phyloP scores from a whole-genome alignment of 768 basidiomycete genomes.

The Ramaria sp. region DNA sequence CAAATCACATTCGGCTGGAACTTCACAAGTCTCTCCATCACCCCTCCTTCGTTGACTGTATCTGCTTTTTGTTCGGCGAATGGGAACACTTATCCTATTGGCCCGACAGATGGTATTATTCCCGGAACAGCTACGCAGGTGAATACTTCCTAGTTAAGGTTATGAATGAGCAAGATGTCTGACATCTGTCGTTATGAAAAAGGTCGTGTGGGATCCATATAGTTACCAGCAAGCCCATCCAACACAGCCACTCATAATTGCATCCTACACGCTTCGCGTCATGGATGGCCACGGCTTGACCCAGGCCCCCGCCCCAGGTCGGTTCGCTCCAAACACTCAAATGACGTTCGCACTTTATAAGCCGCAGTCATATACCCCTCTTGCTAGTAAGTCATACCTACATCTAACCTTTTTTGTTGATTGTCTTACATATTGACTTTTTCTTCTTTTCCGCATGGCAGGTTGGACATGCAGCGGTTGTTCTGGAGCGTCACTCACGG shows the following conservation, averaged over 20 bases:
- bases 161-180: not conserved
- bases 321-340: conserved; percentile 54
- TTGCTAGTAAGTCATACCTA: conserved; percentile 31
- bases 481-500: conserved; percentile 18
- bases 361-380: conserved; percentile 57
- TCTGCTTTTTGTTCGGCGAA: conserved; percentile 69
- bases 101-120: conserved; percentile 62
- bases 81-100: conserved; percentile 84
- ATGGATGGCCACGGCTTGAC: conserved; percentile 72
- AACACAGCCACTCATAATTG: conserved; percentile 59
- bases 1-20: conserved; percentile 89
- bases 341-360: conserved; percentile 79
- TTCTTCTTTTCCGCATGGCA: not conserved
- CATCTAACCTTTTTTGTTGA: not conserved
- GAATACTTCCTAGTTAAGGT: conserved; percentile 7
- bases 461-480: conserved; percentile 30
- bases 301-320: conserved; percentile 47
- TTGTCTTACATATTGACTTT: not conserved
- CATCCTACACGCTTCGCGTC: conserved; percentile 68
- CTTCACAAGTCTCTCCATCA: conserved; percentile 60
- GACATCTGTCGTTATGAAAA: not conserved
- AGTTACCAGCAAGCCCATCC: conserved; percentile 55
- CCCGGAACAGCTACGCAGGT: conserved; percentile 50
- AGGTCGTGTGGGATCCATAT: conserved; percentile 73
- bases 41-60: conserved; percentile 68